Evolutionary conservation across 768 basidiomycete species (phyloP).

Genomic region (Serendipita sp.): DNA sequence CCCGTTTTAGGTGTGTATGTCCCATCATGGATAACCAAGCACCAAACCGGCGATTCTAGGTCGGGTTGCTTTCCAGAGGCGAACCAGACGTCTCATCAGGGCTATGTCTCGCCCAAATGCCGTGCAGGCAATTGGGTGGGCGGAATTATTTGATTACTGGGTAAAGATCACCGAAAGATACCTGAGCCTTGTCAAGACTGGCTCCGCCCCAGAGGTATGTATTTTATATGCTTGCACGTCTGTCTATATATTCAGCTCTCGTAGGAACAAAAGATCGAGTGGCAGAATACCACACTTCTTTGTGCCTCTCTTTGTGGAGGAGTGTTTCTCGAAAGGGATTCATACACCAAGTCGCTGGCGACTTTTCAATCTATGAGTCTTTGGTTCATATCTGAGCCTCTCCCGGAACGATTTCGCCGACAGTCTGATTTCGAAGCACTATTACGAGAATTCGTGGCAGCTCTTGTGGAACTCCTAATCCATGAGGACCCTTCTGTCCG

Average conservation of each 20-base stretch:
- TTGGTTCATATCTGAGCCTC: conserved; percentile 11
- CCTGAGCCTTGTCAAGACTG: background rate
- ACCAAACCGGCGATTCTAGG: conserved; percentile 25
- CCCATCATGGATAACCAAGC: background rate
- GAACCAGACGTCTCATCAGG: conserved; percentile 55
- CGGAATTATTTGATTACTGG: conserved; percentile 71
- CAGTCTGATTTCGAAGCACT: conserved; percentile 21
- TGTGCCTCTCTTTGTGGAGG: conserved; percentile 55
- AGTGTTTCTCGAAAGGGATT: background rate
- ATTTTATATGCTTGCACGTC: background rate
- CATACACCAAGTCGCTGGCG: background rate
- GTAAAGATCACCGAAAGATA: background rate
- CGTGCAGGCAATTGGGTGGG: conserved; percentile 65
- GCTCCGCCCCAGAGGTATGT: background rate
- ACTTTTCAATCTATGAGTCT: conserved; percentile 10
- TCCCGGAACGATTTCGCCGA: conserved; percentile 11
- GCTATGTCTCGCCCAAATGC: conserved; percentile 45
- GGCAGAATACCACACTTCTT: conserved; percentile 73
- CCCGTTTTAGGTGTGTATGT: conserved; percentile 43
- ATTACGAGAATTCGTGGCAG: conserved; percentile 47
- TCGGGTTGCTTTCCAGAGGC: conserved; percentile 64
- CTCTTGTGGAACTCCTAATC: conserved; percentile 52
- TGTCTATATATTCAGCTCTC: background rate
- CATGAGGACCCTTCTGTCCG: conserved; percentile 47
- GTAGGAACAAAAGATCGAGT: conserved; percentile 61